Percentiles rank a stretch among this genome's conserved stretches.
Evolutionary conservation across 176 grass and related monocot species (phyloP).

Genomic region (Avena sativa): DNA sequence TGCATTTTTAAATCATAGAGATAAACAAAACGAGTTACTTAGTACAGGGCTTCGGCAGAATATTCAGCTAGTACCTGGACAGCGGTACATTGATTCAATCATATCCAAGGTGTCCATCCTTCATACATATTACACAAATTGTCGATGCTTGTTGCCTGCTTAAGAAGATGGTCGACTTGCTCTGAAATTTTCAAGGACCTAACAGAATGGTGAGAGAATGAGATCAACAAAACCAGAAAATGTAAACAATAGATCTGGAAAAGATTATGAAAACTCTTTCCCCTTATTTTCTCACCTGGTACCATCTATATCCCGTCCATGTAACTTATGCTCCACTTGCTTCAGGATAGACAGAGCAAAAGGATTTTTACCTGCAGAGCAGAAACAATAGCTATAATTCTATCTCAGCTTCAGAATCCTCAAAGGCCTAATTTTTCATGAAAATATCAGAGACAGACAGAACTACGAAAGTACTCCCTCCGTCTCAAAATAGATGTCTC

Average conservation of each 20-base stretch:
- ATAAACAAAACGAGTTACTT: background rate
- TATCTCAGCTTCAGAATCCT: conserved; percentile 35
- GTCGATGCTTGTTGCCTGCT: conserved; percentile 89
- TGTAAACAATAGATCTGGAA: conserved; percentile 27
- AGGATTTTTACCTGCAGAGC: conserved; percentile 81
- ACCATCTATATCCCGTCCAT: conserved; percentile 76
- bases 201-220: conserved; percentile 39
- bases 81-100: conserved; percentile 35
- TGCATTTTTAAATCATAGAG: conserved; percentile 20
- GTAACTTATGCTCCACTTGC: conserved; percentile 91
- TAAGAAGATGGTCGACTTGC: conserved; percentile 92
- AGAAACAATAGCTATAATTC: conserved; percentile 40
- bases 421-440: conserved; percentile 24
- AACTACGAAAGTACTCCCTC: background rate
- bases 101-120: conserved; percentile 99
- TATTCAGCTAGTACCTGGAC: conserved; percentile 49
- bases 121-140: conserved; percentile 99
- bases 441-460: conserved; percentile 23
- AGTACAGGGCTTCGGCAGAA: conserved; percentile 13
- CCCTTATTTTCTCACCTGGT: conserved; percentile 62
- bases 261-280: conserved; percentile 32
- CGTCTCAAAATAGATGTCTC: too few relatives aligned
- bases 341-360: conserved; percentile 93
- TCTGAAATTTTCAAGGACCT: conserved; percentile 80
- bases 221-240: conserved; percentile 44